phyloP scores from a whole-genome alignment of 257 asterid genomes.

The Forsythia suspensa region DNA sequence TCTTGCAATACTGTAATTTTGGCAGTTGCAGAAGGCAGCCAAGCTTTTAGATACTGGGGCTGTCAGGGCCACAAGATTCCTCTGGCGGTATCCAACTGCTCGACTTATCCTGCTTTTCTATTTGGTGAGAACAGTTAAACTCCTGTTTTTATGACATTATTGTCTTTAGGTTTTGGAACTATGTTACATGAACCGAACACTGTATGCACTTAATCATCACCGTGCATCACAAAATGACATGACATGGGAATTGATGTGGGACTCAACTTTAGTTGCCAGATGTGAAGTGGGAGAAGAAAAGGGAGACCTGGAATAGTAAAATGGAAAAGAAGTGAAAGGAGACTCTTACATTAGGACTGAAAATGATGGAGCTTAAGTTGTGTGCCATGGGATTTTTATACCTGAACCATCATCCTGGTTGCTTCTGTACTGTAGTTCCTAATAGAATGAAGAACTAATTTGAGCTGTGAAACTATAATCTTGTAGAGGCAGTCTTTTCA shows the following conservation, averaged over 20 bases:
- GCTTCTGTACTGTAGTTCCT: slow-evolving; percentile 10
- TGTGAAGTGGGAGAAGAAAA: slow-evolving; percentile 12
- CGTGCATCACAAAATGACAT: neutral
- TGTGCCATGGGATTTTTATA: neutral
- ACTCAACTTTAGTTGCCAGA: slow-evolving; percentile 10
- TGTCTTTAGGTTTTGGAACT: slow-evolving; percentile 6
- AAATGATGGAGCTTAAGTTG: neutral
- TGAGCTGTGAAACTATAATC: slow-evolving; percentile 18
- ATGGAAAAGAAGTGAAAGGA: neutral
- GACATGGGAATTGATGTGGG: too few relatives aligned
- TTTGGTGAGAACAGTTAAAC: slow-evolving; percentile 62
- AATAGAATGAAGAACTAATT: slow-evolving; percentile 10
- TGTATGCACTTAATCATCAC: neutral
- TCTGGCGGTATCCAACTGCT: slow-evolving; percentile 98
- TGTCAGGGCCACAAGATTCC: slow-evolving; percentile 93
- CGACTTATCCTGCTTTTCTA: slow-evolving; percentile 84
- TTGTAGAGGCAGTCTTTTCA: neutral
- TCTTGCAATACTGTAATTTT: slow-evolving; percentile 15
- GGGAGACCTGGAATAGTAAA: neutral
- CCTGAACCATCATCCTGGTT: neutral
- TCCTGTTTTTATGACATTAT: slow-evolving; percentile 11
- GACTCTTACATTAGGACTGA: neutral
- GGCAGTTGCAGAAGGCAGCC: slow-evolving; percentile 95
- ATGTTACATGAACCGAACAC: neutral
- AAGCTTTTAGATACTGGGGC: slow-evolving; percentile 93